Evolutionary conservation across 306 rosid genomes (phyloP), one percentile per base, ranked within the genome.

Genomic region (Coriaria nepalensis): DNA sequence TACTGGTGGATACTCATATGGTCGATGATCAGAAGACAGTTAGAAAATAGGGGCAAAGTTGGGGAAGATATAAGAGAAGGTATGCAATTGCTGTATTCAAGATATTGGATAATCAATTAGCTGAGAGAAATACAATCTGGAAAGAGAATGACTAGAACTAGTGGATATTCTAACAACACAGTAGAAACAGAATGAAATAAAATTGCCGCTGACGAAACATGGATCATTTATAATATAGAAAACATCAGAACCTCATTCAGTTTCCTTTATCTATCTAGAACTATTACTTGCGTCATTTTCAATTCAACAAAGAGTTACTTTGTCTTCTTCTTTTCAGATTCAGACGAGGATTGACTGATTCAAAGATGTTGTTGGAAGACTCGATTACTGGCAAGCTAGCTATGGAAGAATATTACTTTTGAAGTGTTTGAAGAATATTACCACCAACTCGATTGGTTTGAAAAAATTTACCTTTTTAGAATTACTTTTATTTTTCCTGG

Each of bases 61-160:
- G 98, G 98, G 52, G 98, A 90, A 62, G 95, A 85, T 73, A 90
- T 90, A 65, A 90, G 98, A 90, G 85, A 94, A 52, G 98, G 98
- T 90, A 72, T 51, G 62, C 63, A 38, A 45, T 59, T 44, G 29
- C 48, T 44, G 29, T 29, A 11, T 44, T 44, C 14, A 44, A n/a
- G 6, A 13, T 20, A 20, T 3, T 20, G 29, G 29, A 20, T 20
- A 20, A 20, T 20, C 29, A 20, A 20, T 20, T 20, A 20, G 29
- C 29, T 20, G 29, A 20, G n/a, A n/a, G n/a, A n/a, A n/a, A n/a
- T n/a, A 1, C 29, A 20, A 20, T 3, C 29, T 20, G 29, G 29
- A 20, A 20, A 20, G 29, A 20, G 29, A 20, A 20, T 20, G 29
- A 20, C 29, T 20, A 20, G 29, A 20, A 20, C 29, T 20, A 20